A percentile compares a stretch with the other conserved stretches of the same genome.
phyloP scores from a whole-genome alignment of 768 basidiomycete genomes.

The Kwoniella shandongensis region DNA sequence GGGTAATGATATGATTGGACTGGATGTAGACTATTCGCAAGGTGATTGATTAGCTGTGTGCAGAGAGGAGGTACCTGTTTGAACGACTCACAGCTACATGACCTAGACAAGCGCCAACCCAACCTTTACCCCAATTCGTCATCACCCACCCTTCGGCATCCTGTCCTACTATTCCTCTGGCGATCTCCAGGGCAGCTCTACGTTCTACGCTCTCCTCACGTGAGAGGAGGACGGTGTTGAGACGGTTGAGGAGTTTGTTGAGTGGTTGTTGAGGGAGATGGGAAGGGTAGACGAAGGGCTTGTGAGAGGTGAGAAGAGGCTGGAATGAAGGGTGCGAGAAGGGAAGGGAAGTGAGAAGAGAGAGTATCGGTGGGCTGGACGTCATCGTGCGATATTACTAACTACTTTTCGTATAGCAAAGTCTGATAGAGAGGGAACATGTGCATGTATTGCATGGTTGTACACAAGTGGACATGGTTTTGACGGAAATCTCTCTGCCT shows the following conservation, averaged over 20 bases:
- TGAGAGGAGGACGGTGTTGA: conserved; percentile 21
- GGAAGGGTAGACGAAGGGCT: conserved; percentile 32
- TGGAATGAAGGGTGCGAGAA: conserved; percentile 23
- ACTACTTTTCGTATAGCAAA: too few relatives aligned
- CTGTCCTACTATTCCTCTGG: conserved; percentile 23
- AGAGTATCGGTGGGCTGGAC: conserved; percentile 9
- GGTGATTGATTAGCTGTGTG: not conserved
- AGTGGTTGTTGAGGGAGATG: conserved; percentile 15
- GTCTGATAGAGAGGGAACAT: too few relatives aligned
- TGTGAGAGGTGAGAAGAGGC: conserved; percentile 28
- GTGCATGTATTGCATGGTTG: too few relatives aligned
- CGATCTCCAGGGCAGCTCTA: conserved; percentile 18
- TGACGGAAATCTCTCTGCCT: too few relatives aligned
- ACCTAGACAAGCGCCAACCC: conserved; percentile 24
- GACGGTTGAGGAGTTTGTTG: conserved; percentile 22
- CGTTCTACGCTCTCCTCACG: conserved; percentile 16
- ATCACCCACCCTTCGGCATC: conserved; percentile 44
- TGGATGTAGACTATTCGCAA: too few relatives aligned
- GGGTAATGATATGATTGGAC: not conserved
- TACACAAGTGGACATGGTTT: too few relatives aligned
- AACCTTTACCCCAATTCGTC: conserved; percentile 34
- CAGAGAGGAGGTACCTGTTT: too few relatives aligned
- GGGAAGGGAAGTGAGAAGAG: conserved; percentile 26
- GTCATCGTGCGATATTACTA: too few relatives aligned
- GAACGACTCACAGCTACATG: conserved; percentile 19